phyloP scores from a whole-genome alignment of 2,329 filamentous ascomycete species.

The Botrytis squamosa region DNA sequence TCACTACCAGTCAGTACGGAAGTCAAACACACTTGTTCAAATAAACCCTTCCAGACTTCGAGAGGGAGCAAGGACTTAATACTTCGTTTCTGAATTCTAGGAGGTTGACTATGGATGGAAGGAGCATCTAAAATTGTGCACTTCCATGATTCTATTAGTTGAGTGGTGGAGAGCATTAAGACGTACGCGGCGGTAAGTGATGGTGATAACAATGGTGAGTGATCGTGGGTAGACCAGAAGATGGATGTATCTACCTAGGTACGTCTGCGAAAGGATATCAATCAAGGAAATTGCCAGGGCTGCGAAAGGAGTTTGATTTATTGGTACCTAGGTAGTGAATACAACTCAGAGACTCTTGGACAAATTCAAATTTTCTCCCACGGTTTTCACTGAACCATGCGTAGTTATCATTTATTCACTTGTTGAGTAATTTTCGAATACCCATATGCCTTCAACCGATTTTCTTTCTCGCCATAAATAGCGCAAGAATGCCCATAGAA shows the following conservation, averaged over 20 bases:
- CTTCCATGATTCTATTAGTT: too few relatives aligned
- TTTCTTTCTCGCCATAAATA: fast-evolving
- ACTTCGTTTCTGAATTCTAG: background rate
- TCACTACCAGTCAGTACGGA: background rate
- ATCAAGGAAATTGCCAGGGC: background rate
- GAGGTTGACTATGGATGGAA: background rate
- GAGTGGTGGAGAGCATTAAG: too few relatives aligned
- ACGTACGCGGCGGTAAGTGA: background rate
- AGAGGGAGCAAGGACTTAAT: background rate
- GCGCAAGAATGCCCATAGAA: background rate
- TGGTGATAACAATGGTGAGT: too few relatives aligned
- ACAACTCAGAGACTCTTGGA: background rate
- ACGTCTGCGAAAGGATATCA: background rate
- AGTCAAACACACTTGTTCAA: background rate
- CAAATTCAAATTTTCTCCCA: background rate
- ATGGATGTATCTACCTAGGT: too few relatives aligned
- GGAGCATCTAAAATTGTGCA: too few relatives aligned
- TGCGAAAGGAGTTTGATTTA: fast-evolving
- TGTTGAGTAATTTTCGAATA: background rate
- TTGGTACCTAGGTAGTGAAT: background rate
- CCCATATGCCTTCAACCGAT: background rate
- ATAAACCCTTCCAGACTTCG: too few relatives aligned
- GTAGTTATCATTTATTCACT: background rate
- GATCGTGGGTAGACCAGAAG: too few relatives aligned
- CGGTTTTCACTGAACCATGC: background rate